Conservation (phyloP, 1,139 yeast genomes). For the Protomyces pachydermus region DNA sequence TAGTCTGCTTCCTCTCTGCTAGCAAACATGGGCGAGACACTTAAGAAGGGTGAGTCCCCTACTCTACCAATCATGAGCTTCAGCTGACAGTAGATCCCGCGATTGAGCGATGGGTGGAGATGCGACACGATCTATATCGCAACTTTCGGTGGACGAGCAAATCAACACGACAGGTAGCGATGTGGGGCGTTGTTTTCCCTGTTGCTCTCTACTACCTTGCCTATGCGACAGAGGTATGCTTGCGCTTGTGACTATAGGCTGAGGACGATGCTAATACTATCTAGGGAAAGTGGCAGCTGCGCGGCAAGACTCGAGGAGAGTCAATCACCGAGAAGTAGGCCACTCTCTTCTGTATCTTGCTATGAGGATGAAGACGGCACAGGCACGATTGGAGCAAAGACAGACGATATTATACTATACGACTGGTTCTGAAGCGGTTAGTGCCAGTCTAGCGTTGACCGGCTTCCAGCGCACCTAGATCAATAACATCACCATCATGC, state of each 20-base stretch:
- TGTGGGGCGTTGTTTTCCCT: slow-evolving; percentile 20
- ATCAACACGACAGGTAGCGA: slow-evolving; percentile 19
- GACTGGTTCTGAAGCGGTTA: no score
- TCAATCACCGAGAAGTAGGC: slow-evolving; percentile 9
- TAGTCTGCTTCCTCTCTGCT: background rate
- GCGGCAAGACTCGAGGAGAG: slow-evolving; percentile 12
- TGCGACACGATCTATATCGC: slow-evolving; percentile 21
- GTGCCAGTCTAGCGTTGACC: no score
- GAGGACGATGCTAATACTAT: no score
- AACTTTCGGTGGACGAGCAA: slow-evolving; percentile 25
- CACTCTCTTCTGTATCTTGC: no score
- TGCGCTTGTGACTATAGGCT: background rate
- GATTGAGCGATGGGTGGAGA: slow-evolving; percentile 23
- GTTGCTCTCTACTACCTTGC: slow-evolving; percentile 10
- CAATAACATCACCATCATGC: no score
- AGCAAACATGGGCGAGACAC: background rate
- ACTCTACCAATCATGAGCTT: background rate
- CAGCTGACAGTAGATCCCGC: slow-evolving; percentile 11
- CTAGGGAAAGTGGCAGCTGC: slow-evolving; percentile 16
- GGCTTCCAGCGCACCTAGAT: no score
- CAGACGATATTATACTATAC: no score
- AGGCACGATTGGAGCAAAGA: no score
- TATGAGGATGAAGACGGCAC: no score
- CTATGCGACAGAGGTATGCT: slow-evolving; percentile 12
- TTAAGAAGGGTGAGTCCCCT: background rate